phyloP scores from a whole-genome alignment of 805 yeast species.

The Candida endomychidarum region DNA sequence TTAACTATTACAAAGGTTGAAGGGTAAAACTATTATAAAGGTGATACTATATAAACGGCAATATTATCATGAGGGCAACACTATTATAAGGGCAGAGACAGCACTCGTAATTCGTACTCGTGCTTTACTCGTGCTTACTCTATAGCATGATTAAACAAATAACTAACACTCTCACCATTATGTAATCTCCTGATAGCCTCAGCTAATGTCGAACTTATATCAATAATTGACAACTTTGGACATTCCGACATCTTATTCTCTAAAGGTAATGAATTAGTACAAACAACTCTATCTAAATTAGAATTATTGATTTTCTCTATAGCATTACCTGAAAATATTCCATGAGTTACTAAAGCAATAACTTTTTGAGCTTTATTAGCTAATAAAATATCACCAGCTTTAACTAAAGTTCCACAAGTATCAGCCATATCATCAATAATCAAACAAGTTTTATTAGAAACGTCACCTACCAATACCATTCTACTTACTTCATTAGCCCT shows the following conservation, averaged over 20 bases:
- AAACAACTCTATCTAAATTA: slow-evolving; percentile 69
- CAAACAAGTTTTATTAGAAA: slow-evolving; percentile 74
- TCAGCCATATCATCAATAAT: slow-evolving; percentile 98
- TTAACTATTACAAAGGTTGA: no score
- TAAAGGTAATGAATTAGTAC: slow-evolving; percentile 92
- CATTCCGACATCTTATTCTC: slow-evolving; percentile 58
- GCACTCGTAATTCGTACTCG: no score
- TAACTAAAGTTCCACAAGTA: slow-evolving; percentile 94
- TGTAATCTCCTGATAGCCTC: slow-evolving; percentile 94
- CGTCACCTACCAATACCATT: slow-evolving; percentile 97
- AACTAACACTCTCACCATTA: slow-evolving; percentile 90
- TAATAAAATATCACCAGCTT: slow-evolving; percentile 86
- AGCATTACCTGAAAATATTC: slow-evolving; percentile 86
- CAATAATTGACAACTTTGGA: slow-evolving; percentile 75
- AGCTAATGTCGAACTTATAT: slow-evolving; percentile 82
- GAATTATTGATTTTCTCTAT: slow-evolving; percentile 67
- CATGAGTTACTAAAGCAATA: slow-evolving; percentile 93
- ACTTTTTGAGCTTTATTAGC: slow-evolving; percentile 82
- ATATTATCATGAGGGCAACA: no score
- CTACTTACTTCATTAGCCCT: slow-evolving; percentile 91
- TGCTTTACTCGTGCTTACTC: slow-evolving; percentile 9
- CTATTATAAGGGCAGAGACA: no score
- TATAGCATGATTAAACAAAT: slow-evolving; percentile 67
- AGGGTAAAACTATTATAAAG: no score
- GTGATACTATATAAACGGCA: no score